Conservation (phyloP, 148 eudicot genomes). For the Heliamphora exappendiculata region DNA sequence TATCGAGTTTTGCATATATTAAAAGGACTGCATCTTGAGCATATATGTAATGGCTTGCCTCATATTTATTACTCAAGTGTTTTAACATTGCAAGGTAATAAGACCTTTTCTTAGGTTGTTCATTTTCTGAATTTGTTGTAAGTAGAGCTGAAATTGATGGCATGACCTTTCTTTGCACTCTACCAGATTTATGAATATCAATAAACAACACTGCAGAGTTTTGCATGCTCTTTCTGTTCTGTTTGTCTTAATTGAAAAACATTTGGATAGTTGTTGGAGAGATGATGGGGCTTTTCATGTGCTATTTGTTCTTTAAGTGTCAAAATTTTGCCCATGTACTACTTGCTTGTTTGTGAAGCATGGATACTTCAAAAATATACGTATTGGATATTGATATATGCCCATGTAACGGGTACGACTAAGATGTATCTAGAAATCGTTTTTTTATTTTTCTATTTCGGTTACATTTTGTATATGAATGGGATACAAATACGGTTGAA, state of each 20-base stretch:
- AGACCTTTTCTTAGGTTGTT: background rate
- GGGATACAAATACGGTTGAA: too few relatives aligned
- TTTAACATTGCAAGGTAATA: background rate
- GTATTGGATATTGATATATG: too few relatives aligned
- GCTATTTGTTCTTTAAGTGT: too few relatives aligned
- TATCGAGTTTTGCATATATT: background rate
- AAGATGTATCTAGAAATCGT: too few relatives aligned
- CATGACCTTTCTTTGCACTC: background rate
- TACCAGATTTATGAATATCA: background rate
- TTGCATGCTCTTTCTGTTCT: background rate
- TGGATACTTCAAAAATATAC: too few relatives aligned
- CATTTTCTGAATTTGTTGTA: background rate
- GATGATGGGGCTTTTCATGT: background rate
- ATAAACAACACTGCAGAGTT: background rate
- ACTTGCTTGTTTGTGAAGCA: too few relatives aligned
- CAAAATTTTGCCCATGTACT: too few relatives aligned
- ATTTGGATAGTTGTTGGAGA: background rate
- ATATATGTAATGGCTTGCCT: background rate
- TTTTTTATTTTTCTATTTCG: too few relatives aligned
- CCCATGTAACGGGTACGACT: too few relatives aligned
- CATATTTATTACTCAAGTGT: background rate
- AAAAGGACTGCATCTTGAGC: background rate
- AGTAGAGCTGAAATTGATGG: background rate
- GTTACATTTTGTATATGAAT: too few relatives aligned
- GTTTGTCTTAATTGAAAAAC: background rate